These are phyloP conservation scores for Beta lomatogona DNA, from an alignment of 179 eudicot species.

Conservation along the genomic window DNA sequence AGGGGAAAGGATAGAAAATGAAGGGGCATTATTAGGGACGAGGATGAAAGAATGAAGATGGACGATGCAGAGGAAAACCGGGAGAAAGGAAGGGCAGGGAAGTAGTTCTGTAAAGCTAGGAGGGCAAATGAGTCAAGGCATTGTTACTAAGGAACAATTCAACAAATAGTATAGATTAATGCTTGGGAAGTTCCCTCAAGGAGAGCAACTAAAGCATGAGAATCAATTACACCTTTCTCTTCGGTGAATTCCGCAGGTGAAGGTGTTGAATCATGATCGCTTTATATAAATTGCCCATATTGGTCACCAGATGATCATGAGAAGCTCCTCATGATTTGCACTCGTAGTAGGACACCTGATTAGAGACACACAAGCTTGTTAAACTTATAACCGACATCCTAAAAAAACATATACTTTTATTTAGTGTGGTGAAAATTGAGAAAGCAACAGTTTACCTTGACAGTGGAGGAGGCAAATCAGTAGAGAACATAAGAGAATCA, in stretches of 20 bases:
- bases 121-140: no score
- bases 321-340: conserved; percentile 32
- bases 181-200: conserved; percentile 54
- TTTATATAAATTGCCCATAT: conserved; percentile 54
- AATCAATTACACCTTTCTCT: conserved; percentile 55
- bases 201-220: conserved; percentile 56
- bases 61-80: no score
- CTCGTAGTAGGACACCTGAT: conserved; percentile 50
- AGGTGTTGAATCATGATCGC: conserved; percentile 85
- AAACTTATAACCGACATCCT: background rate
- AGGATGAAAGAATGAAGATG: no score
- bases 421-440: background rate
- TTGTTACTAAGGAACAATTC: no score
- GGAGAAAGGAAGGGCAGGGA: no score
- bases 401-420: background rate
- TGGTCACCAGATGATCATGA: conserved; percentile 38
- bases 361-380: background rate
- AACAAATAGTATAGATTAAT: background rate
- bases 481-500: conserved; percentile 30
- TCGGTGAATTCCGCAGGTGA: conserved; percentile 56
- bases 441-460: conserved; percentile 44
- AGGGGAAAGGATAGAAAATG: no score
- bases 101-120: no score
- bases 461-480: conserved; percentile 46
- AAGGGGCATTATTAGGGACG: no score